phyloP scores from a whole-genome alignment of 306 rosid species.

The Lathyrus sativus region DNA sequence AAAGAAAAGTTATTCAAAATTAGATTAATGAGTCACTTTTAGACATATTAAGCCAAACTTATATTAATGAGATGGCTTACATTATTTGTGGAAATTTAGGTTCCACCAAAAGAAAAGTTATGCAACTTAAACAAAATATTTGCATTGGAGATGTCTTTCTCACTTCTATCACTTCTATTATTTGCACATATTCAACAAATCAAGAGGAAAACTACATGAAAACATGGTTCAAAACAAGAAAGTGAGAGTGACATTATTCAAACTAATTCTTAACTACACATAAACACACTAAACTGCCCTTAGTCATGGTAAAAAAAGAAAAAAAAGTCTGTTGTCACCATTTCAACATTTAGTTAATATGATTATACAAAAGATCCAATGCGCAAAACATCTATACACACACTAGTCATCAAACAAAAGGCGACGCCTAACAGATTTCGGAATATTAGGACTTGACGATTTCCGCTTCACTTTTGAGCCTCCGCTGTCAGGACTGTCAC shows the following conservation, averaged over 20 bases:
- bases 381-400: slow-evolving; percentile 23
- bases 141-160: no score
- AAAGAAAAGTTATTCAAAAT: no score
- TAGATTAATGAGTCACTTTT: no score
- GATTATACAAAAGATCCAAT: background rate
- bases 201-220: no score
- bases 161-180: no score
- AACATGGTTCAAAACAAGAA: no score
- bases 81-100: no score
- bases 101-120: no score
- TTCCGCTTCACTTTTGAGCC: slow-evolving; percentile 52
- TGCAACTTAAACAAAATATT: no score
- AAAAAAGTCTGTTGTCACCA: background rate
- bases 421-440: slow-evolving; percentile 82
- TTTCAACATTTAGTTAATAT: background rate
- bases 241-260: background rate
- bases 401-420: slow-evolving; percentile 72
- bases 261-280: slow-evolving; percentile 4
- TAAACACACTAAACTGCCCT: background rate
- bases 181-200: no score
- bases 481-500: slow-evolving; percentile 36
- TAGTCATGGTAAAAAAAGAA: background rate
- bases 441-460: slow-evolving; percentile 46
- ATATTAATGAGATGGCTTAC: no score
- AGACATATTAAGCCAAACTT: no score